Evolutionary conservation across 306 rosid species (phyloP), one percentile per base, ranked within the genome.

Genomic region (Carpinus viminea): DNA sequence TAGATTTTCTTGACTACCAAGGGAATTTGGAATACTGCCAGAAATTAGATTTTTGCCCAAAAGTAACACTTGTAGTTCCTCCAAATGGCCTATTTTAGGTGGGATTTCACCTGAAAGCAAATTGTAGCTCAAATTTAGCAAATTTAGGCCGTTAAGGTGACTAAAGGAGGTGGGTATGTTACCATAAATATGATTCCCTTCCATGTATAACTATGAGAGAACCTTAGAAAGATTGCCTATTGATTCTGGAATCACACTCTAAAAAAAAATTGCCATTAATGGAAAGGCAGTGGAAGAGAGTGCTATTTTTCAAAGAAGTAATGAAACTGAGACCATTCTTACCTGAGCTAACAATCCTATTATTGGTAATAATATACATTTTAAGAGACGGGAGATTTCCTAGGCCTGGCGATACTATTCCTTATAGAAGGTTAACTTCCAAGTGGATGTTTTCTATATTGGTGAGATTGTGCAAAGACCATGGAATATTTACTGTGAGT

Each of bases 331-430:
- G 83, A 59, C 92, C 93, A 65, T 72, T 53, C 0, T 24, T 79
- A 48, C 84, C 89, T 1, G 85, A 62, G 74, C 87, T 88, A 1
- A 86, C 88, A 16, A 93, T 88, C 83, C 54, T 73, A 41, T 91
- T 93, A 55, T 54, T 82, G 3, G 92, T 89, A 24, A 93, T 91
- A 73, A 86, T 88, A 62, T 89, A 93, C 90, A 83, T 86, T 47
- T 56, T 70, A 54, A 90, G 91, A 65, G 51, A 56, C 18, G 91
- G 95, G 8, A 92, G 78, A 68, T 93, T 93, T 74, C 90, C 96
- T 13, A 93, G 80, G 50, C 95, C 97, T 12, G 92, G 91, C 71
- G 95, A 93, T 46, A 91, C 86, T 6, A 86, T 79, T 26, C 97
- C 97, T 79, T 88, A 92, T 20, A 87, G 75, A 46, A 68, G 74